Evolutionary conservation across 2,329 filamentous ascomycete genomes (phyloP).

Genomic region (Phialophora expanda): DNA sequence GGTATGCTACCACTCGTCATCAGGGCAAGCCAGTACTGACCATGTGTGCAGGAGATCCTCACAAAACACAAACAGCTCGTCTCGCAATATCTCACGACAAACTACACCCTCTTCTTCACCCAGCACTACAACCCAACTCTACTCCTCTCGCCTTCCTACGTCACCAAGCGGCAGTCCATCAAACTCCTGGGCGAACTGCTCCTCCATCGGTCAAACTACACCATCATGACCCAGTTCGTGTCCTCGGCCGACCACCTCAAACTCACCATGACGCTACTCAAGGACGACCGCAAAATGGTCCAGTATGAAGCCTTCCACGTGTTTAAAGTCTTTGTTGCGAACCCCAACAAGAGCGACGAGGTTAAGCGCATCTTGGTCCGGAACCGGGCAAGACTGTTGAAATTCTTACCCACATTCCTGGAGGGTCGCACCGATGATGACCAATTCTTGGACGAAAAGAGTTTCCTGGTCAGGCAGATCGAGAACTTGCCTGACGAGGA

Average conservation of each 20-base stretch:
- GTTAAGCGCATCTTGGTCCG: slow-evolving; percentile 96
- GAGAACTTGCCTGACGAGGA: slow-evolving; percentile 45
- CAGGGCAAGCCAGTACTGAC: not conserved
- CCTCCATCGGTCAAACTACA: slow-evolving; percentile 93
- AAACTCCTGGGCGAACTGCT: slow-evolving; percentile 95
- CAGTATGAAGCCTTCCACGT: slow-evolving; percentile 99
- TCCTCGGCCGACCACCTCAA: slow-evolving; percentile 95
- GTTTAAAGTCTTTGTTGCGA: slow-evolving; percentile 99
- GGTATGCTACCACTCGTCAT: slow-evolving; percentile 57
- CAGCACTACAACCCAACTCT: slow-evolving; percentile 73
- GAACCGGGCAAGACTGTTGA: slow-evolving; percentile 88
- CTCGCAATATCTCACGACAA: slow-evolving; percentile 81
- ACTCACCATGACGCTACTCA: slow-evolving; percentile 95
- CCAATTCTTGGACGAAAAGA: slow-evolving; percentile 97
- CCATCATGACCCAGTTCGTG: slow-evolving; percentile 96
- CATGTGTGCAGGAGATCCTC: slow-evolving; percentile 75
- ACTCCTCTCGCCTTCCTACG: slow-evolving; percentile 91
- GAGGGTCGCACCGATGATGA: slow-evolving; percentile 96
- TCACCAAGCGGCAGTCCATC: slow-evolving; percentile 97
- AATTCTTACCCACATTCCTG: slow-evolving; percentile 87
- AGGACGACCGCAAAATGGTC: slow-evolving; percentile 97
- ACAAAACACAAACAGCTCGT: slow-evolving; percentile 94
- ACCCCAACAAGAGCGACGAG: slow-evolving; percentile 95
- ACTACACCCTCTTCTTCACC: slow-evolving; percentile 92
- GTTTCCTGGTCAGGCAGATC: slow-evolving; percentile 96